Conservation (phyloP, 2,329 filamentous ascomycete genomes). For the Fusarium lateritium region DNA sequence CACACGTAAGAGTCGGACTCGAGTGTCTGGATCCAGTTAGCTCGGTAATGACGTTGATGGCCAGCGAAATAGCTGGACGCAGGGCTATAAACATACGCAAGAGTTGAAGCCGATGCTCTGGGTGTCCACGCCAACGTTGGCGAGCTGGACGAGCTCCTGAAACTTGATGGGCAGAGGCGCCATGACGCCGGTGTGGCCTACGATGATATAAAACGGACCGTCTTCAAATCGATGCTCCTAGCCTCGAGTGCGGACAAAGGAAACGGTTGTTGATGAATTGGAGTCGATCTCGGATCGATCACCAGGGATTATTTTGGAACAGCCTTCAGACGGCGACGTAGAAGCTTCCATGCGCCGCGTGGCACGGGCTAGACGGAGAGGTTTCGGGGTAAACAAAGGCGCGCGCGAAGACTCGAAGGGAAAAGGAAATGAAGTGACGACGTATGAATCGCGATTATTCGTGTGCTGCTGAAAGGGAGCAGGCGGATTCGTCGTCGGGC, state of each 20-base stretch:
- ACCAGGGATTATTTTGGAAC: slow-evolving; percentile 44
- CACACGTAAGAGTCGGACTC: slow-evolving; percentile 98
- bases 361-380: slow-evolving; percentile 43
- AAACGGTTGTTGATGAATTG: slow-evolving; percentile 22
- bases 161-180: slow-evolving; percentile 91
- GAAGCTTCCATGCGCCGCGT: slow-evolving; percentile 59
- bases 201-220: slow-evolving; percentile 46
- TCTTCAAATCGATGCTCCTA: slow-evolving; percentile 47
- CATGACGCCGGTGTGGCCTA: slow-evolving; percentile 61
- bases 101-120: slow-evolving; percentile 81
- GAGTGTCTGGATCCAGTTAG: slow-evolving; percentile 77
- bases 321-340: slow-evolving; percentile 46
- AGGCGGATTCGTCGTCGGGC: slow-evolving; percentile 45
- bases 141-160: slow-evolving; percentile 85
- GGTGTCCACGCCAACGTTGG: slow-evolving; percentile 63
- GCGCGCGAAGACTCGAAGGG: slow-evolving; percentile 41
- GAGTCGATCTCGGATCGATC: slow-evolving; percentile 48
- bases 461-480: slow-evolving; percentile 48
- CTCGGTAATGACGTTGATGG: slow-evolving; percentile 1
- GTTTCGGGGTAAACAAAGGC: slow-evolving; percentile 33
- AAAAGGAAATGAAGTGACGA: slow-evolving; percentile 38
- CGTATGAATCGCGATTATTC: slow-evolving; percentile 40
- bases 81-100: slow-evolving; percentile 71
- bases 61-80: slow-evolving; percentile 13
- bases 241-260: slow-evolving; percentile 38